Percentiles rank a stretch among this genome's conserved stretches.
Conservation (phyloP, 331 rosid genomes). For the Cydonia oblonga region DNA sequence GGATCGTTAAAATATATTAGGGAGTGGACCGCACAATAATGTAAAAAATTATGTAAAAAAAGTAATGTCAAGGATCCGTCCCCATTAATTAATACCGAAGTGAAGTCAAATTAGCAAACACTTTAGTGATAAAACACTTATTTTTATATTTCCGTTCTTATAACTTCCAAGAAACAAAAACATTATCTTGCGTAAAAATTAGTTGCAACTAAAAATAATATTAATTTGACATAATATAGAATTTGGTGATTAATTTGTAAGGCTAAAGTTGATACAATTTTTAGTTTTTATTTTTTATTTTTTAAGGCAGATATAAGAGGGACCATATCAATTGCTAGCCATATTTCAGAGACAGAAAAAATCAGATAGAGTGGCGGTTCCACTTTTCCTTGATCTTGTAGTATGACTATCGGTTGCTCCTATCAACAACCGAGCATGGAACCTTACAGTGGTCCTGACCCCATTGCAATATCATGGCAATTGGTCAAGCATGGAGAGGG, state of each 20-base stretch:
- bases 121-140: too few relatives aligned
- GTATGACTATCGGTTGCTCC: conserved; percentile 5
- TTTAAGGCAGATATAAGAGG: background rate
- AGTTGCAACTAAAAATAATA: too few relatives aligned
- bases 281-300: too few relatives aligned
- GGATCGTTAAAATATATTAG: too few relatives aligned
- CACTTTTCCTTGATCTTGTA: background rate
- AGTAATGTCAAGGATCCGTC: too few relatives aligned
- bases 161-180: too few relatives aligned
- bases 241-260: background rate
- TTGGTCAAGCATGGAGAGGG: conserved; percentile 4
- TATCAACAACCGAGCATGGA: conserved; percentile 20
- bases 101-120: too few relatives aligned
- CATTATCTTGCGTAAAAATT: too few relatives aligned
- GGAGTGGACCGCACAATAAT: too few relatives aligned
- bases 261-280: background rate
- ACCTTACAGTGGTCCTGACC: conserved; percentile 10
- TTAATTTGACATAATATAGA: background rate
- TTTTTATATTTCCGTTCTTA: too few relatives aligned
- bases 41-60: too few relatives aligned
- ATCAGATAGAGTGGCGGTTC: conserved; percentile 7
- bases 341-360: background rate
- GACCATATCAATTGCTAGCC: background rate
- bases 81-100: too few relatives aligned
- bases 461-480: background rate